A percentile compares a stretch with the other conserved stretches of the same genome.
Conservation (phyloP, 2,329 filamentous ascomycete species). For the Lizonia empirigonia region DNA sequence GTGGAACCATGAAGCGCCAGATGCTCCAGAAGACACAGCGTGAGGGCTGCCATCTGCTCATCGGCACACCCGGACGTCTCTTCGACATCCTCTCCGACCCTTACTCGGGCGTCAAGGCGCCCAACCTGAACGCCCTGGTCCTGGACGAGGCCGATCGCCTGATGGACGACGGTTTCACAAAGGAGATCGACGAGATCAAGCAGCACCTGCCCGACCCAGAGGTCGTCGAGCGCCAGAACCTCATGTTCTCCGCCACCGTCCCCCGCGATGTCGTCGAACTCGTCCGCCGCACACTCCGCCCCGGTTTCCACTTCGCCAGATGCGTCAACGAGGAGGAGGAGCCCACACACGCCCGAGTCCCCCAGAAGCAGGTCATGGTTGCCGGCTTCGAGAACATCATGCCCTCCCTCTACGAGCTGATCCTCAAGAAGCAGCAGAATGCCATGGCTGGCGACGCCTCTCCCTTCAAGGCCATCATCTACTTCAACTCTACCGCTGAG, state of each 20-base stretch:
- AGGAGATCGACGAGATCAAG: conserved; percentile 57
- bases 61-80: conserved; percentile 88
- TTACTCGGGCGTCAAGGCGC: conserved; percentile 66
- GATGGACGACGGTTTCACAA: conserved; percentile 62
- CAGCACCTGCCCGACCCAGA: conserved; percentile 64
- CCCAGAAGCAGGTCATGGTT: conserved; percentile 75
- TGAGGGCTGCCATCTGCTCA: conserved; percentile 83
- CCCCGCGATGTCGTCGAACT: conserved; percentile 80
- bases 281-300: conserved; percentile 78
- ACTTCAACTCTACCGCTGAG: conserved; percentile 79
- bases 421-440: conserved; percentile 63
- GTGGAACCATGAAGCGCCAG: conserved; percentile 77
- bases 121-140: conserved; percentile 64
- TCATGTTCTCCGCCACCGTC: conserved; percentile 95
- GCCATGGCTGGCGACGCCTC: conserved; percentile 49
- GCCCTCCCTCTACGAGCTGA: conserved; percentile 78
- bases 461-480: conserved; percentile 96
- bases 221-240: conserved; percentile 77
- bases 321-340: conserved; percentile 82
- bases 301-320: conserved; percentile 85
- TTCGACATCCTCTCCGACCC: conserved; percentile 78
- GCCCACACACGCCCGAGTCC: conserved; percentile 83
- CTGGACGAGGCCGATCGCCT: conserved; percentile 72
- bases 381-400: conserved; percentile 75
- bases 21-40: conserved; percentile 71